Base-by-base conservation (phyloP, 2,329 filamentous ascomycete species). In the Fusarium pseudonygamai region DNA sequence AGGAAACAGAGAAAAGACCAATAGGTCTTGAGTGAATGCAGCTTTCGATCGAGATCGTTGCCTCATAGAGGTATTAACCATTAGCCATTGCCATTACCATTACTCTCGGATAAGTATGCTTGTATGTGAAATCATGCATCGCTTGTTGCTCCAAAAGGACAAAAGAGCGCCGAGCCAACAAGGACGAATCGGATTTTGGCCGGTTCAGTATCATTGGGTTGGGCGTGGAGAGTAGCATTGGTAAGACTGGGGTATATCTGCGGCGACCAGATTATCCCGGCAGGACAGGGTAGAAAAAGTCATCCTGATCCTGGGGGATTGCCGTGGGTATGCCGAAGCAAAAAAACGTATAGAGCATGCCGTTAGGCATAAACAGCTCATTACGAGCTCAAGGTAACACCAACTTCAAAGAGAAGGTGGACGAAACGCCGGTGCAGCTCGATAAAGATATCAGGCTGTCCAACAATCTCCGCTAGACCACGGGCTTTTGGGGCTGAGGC, bases 401-500 rank as follows among this genome's bases (percentile, higher is more conserved):
- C 86, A 34, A 90, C 83, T 79, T 92, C 89, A 22, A 91, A 84
- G 59, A 92, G 82, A 45, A 93, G 83, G 77, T 87, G 85, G 32
- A 92, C 91, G 77, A 93, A 93, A 71, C 86, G 85, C 43, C 86
- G 83, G 79, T 93, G 91, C 68, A 93, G 81, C 82, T 92, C 88
- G 63, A 92, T 88, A 74, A 93, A 93, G 76, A 93, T 91, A 77
- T 92, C 90, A 9, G 91, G 90, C 74, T 89, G 83, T 26, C 91
- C 91, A 34, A 92, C 89, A 45, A 93, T 83, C 80, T 93, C 91
- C 1, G 91, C 89, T 55, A 93, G 82, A 6, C 91, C 90, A 45
- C 89, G 86, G 43, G 89, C 86, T 73, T 88, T 90, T 46, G 88
- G 84, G 28, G 87, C 84, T 36, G 89, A 86, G 37, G 87, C 87